These are phyloP conservation scores for Nicotiana sylvestris DNA, from an alignment of 257 asterid genomes.

Conservation along the genomic window DNA sequence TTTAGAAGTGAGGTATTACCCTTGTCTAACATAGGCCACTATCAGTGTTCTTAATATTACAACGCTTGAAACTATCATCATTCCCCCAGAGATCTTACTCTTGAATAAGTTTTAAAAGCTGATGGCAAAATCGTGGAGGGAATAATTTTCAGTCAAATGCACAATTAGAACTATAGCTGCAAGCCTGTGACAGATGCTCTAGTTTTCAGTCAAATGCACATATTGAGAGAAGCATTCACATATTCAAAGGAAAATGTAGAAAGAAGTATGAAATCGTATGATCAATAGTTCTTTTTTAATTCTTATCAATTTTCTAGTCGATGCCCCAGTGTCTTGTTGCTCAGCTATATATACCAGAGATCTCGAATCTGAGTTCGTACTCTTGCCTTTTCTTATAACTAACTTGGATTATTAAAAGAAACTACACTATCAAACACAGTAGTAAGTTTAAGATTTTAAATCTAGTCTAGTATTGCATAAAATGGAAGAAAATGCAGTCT, in stretches of 20 bases:
- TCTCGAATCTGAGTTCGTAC: not conserved
- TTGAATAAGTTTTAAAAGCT: not conserved
- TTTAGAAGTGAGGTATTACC: slow-evolving; percentile 86
- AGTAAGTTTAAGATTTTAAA: not conserved
- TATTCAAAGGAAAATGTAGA: not conserved
- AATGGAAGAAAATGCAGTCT: too few relatives aligned
- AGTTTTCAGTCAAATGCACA: not conserved
- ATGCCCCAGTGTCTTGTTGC: too few relatives aligned
- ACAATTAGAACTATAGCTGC: not conserved
- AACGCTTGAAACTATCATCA: not conserved
- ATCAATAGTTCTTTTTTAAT: not conserved
- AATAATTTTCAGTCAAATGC: not conserved
- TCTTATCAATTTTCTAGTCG: too few relatives aligned
- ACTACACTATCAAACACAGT: not conserved
- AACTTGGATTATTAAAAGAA: not conserved
- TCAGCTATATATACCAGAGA: not conserved
- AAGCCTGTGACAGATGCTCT: not conserved
- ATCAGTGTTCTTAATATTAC: not conserved
- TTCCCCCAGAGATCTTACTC: not conserved
- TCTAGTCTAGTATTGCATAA: not conserved
- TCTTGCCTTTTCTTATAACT: not conserved
- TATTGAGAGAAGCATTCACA: not conserved
- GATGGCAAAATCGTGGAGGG: not conserved
- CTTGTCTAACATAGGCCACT: slow-evolving; percentile 1
- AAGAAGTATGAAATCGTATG: not conserved